These are phyloP conservation scores for Sclerotinia glacialis DNA, from an alignment of 2,329 filamentous ascomycete genomes.

Conservation along the genomic window DNA sequence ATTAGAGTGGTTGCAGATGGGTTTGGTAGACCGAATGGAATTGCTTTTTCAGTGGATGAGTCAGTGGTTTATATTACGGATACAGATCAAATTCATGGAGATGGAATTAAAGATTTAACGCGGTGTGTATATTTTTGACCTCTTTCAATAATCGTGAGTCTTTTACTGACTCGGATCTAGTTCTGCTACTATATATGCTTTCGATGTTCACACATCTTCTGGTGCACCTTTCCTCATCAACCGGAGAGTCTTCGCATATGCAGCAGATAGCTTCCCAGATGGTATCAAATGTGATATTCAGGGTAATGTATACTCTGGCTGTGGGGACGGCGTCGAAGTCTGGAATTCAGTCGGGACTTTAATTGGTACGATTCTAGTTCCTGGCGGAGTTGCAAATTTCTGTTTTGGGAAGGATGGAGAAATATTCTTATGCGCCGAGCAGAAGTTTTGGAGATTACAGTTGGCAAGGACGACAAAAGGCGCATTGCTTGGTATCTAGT, in stretches of 20 bases:
- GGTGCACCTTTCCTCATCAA: constrained; percentile 31
- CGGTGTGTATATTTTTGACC: constrained; percentile 24
- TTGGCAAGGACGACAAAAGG: constrained; percentile 27
- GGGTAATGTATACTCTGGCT: constrained; percentile 56
- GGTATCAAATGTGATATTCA: constrained; percentile 54
- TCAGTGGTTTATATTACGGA: constrained; percentile 55
- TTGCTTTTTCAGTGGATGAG: constrained; percentile 56
- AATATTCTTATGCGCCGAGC: constrained; percentile 35
- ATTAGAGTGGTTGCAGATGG: constrained; percentile 57
- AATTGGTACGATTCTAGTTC: constrained; percentile 49
- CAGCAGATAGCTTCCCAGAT: constrained; percentile 54
- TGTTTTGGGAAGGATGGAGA: constrained; percentile 36
- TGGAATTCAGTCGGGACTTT: constrained; percentile 50
- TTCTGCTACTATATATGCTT: constrained; percentile 29
- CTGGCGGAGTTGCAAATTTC: constrained; percentile 35
- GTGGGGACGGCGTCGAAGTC: constrained; percentile 54
- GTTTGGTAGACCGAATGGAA: constrained; percentile 55
- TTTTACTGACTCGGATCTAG: not conserved
- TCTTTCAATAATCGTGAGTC: not conserved
- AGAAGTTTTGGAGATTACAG: constrained; percentile 32
- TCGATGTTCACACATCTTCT: constrained; percentile 26
- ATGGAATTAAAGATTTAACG: constrained; percentile 25
- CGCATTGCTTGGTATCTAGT: constrained; percentile 25
- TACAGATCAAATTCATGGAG: constrained; percentile 45
- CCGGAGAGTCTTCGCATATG: constrained; percentile 52